Evolutionary conservation across 495 filamentous ascomycete species (phyloP), one percentile per base, ranked within the genome.

Genomic region (Hypoxylon lenormandii): DNA sequence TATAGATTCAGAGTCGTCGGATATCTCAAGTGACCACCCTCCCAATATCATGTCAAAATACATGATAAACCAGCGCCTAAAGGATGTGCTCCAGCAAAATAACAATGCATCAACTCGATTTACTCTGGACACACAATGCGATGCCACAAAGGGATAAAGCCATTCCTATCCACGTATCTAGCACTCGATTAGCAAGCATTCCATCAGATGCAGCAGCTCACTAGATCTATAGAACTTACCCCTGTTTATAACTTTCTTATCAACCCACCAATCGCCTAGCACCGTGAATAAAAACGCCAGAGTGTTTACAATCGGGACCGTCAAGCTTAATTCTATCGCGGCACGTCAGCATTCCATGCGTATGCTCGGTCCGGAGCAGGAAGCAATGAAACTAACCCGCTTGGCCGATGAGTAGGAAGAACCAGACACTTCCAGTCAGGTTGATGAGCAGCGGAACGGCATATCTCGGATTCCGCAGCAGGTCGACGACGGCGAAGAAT

Each of bases 281-380:
- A 97, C 94, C 0, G 95, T 98, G 74, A 97, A 98, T 54, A 98
- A 72, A 70, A 98, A 98, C 0, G 95, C 95, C 65, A 96, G 78
- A 0, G 92, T 95, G 72, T 98, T 98, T 2, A 93, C 92, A 55
- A 98, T 93, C 0, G 95, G 95, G 6, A 98, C 94, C 13, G 94
- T 97, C 55, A 98, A 81, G 66, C 92, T 96, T 69, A 97, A 72
- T 77, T 98, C 95, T 94, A 58, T 10, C 40, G 10, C 2, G 15
- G n/a, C 4, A 19, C 18, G 37, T 74, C 50, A 72, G 61, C 37
- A 19, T 13, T 11, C 13, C n/a, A 30, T 21, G 2, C 10, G 10
- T 16, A 13, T 6, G 4, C 18, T 1, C 16, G 46, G 10, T n/a
- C 55, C 15, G 13, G 13, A 26, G 45, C 3, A 16, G 56, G 1